A percentile compares a stretch with the other conserved stretches of the same genome.
These are phyloP conservation scores for Tephrocybe sp. DNA, from an alignment of 768 basidiomycete genomes.

Conservation along the genomic window DNA sequence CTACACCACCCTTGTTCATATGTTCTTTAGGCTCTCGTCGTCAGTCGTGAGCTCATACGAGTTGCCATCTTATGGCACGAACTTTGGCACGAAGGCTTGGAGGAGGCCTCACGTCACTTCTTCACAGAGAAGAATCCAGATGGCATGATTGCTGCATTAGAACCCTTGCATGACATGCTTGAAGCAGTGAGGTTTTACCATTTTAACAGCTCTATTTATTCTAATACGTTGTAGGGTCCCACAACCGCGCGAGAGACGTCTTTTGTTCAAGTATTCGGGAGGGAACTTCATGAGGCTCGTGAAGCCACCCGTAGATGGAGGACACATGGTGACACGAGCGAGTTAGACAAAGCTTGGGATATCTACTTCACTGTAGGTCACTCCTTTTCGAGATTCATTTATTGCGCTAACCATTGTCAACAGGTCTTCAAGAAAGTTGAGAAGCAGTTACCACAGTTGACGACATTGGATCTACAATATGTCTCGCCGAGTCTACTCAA, in stretches of 20 bases:
- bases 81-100: constrained; percentile 96
- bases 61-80: constrained; percentile 99
- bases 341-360: constrained; percentile 98
- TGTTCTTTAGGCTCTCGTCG: constrained; percentile 65
- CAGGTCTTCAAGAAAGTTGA: constrained; percentile 96
- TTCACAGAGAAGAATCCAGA: constrained; percentile 97
- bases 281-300: constrained; percentile 88
- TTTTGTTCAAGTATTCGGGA: constrained; percentile 90
- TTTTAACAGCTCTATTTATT: not conserved
- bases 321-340: constrained; percentile 79
- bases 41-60: constrained; percentile 93
- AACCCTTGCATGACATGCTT: constrained; percentile 90
- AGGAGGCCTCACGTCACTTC: constrained; percentile 94
- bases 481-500: constrained; percentile 91
- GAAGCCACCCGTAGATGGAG: constrained; percentile 88
- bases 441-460: constrained; percentile 86
- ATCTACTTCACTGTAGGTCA: constrained; percentile 86
- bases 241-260: constrained; percentile 93
- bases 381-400: not conserved
- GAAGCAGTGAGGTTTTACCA: constrained; percentile 61
- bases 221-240: constrained; percentile 61
- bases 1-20: not conserved
- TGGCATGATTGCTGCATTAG: constrained; percentile 92
- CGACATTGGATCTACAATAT: constrained; percentile 92
- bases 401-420: not conserved